Evolutionary conservation across 768 basidiomycete genomes (phyloP), one percentile per base, ranked within the genome.

Genomic region (Tricholoma saponaceum): DNA sequence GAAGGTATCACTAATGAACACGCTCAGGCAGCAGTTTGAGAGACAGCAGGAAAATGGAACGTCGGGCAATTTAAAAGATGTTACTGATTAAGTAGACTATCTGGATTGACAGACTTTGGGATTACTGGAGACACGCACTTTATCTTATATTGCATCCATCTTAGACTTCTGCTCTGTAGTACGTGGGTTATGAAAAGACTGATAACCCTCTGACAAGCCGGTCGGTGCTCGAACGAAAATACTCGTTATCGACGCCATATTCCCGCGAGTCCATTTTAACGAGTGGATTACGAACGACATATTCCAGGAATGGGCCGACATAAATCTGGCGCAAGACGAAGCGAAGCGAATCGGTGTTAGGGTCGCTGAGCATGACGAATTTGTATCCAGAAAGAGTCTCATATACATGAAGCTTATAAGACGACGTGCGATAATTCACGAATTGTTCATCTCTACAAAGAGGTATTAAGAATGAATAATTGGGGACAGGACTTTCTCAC

Each of bases 351-450:
- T 98, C 95, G 35, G 89, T 78, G 55, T 80, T 80, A 1, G 92
- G 90, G 67, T 97, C 94, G 60, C 87, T 91, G 62, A 98, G 83
- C 79, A 98, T 92, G 66, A 98, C 80, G 73, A 99, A 96, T 69
- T 94, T 95, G 84, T 93, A 97, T 13, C 92, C 90, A 3, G 95
- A 92, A 3, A 86, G 63, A 0, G 97, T 95, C 70, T 96, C 94
- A 73, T 87, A 96, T 55, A 96, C 76, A 72, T 98, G 95, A 8
- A 98, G 81, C 69, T 89, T 95, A 80, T 99, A 99, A 3, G 87
- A 75, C 22, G 93, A 92, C 2, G 97, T 98, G 63, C 85, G 83
- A 72, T 96, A 98, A 64, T 86, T 86, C 47, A 88, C 85, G 73
- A 98, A 97, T 60, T 87, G 83, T 72, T 98, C 96, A 65, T 96